Evolutionary conservation across 805 yeast genomes (phyloP).

Genomic region (Candida arabinofermentans): DNA sequence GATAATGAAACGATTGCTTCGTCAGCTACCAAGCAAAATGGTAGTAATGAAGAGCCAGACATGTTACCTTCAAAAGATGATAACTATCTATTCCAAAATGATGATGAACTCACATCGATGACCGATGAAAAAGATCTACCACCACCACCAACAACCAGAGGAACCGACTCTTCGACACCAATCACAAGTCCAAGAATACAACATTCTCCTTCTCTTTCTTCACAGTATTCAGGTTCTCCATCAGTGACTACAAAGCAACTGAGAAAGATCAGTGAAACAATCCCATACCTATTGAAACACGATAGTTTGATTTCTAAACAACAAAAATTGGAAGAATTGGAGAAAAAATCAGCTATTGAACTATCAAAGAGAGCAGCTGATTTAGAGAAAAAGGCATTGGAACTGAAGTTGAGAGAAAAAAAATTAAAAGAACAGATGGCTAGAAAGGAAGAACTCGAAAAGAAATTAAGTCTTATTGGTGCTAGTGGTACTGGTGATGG

Average conservation of each 20-base stretch:
- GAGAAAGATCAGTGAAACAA: constrained; percentile 76
- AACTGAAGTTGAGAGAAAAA: constrained; percentile 63
- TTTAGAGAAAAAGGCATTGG: constrained; percentile 70
- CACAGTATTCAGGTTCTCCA: constrained; percentile 24
- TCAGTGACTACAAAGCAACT: constrained; percentile 52
- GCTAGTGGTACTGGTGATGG: constrained; percentile 5
- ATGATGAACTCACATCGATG: constrained; percentile 22
- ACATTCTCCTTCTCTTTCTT: constrained; percentile 21
- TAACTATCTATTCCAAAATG: constrained; percentile 22
- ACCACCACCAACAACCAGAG: constrained; percentile 2
- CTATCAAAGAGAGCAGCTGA: constrained; percentile 71
- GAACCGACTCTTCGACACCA: constrained; percentile 12
- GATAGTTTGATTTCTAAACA: constrained; percentile 72
- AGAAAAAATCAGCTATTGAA: constrained; percentile 72
- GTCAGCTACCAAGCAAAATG: neutral
- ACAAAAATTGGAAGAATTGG: constrained; percentile 74
- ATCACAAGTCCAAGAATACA: constrained; percentile 19
- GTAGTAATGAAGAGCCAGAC: constrained; percentile 11
- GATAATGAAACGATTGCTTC: constrained; percentile 4
- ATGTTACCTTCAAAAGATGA: constrained; percentile 15
- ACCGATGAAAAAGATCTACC: constrained; percentile 11
- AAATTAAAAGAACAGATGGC: constrained; percentile 40
- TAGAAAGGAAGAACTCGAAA: constrained; percentile 9
- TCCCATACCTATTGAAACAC: constrained; percentile 78
- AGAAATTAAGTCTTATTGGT: constrained; percentile 1